phyloP scores from a whole-genome alignment of 106 monocot genomes.

The Cymbidium sinense region DNA sequence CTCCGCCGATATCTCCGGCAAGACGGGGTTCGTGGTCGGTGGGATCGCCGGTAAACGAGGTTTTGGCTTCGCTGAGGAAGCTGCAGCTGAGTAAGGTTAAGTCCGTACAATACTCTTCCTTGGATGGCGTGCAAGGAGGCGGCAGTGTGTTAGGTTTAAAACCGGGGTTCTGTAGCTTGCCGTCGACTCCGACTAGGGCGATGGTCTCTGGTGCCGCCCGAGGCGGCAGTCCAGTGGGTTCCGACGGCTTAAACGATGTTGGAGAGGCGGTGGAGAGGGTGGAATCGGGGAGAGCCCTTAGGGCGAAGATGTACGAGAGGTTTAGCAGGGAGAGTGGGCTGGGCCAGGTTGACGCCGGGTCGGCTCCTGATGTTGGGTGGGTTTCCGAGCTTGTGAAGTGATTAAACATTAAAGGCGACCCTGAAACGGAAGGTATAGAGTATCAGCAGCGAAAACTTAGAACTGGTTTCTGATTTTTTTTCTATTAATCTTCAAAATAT shows the following conservation, averaged over 20 bases:
- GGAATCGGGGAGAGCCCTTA: slow-evolving; percentile 24
- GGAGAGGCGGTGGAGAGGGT: slow-evolving; percentile 13
- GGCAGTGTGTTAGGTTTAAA: not conserved
- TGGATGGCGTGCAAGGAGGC: not conserved
- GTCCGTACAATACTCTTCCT: not conserved
- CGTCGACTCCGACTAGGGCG: slow-evolving; percentile 16
- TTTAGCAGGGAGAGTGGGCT: slow-evolving; percentile 16
- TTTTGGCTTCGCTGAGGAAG: slow-evolving; percentile 17
- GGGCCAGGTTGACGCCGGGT: not conserved
- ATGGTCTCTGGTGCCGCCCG: not conserved
- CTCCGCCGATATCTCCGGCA: slow-evolving; percentile 34
- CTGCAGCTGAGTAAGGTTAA: slow-evolving; percentile 20
- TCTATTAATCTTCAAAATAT: not conserved
- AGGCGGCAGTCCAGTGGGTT: not conserved
- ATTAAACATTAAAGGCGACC: not conserved
- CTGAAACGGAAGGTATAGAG: not conserved
- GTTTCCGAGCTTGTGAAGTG: slow-evolving; percentile 32
- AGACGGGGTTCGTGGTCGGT: slow-evolving; percentile 13
- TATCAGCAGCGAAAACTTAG: not conserved
- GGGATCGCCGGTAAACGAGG: slow-evolving; percentile 10
- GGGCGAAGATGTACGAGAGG: slow-evolving; percentile 34
- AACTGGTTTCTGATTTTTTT: not conserved
- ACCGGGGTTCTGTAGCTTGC: slow-evolving; percentile 13
- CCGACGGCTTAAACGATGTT: not conserved
- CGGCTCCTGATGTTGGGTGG: slow-evolving; percentile 31